A percentile compares a stretch with the other conserved stretches of the same genome.
phyloP scores from a whole-genome alignment of 2,329 filamentous ascomycete genomes.

The Pseudogymnoascus sp. region DNA sequence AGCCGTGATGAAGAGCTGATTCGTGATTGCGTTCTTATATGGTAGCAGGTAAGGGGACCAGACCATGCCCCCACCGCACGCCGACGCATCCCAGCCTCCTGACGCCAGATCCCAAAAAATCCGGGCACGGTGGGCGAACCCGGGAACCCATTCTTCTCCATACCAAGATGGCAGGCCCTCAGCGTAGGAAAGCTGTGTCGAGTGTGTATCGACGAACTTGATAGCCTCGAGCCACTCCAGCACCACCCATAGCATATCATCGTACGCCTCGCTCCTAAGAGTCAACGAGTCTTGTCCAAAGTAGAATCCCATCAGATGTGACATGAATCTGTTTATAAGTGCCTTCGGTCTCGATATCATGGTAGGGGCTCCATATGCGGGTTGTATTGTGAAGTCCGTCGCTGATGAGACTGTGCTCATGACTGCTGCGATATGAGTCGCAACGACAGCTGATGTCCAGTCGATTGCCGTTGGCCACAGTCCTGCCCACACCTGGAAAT shows the following conservation, averaged over 20 bases:
- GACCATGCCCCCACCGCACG: slow-evolving; percentile 82
- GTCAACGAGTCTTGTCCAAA: slow-evolving; percentile 79
- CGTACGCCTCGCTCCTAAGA: slow-evolving; percentile 72
- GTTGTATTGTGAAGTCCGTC: slow-evolving; percentile 33
- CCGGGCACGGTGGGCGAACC: slow-evolving; percentile 75
- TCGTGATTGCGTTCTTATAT: slow-evolving; percentile 96
- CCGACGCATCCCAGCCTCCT: slow-evolving; percentile 69
- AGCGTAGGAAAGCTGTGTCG: slow-evolving; percentile 47
- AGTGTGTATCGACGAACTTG: slow-evolving; percentile 65
- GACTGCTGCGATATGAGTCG: slow-evolving; percentile 68
- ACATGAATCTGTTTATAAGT: slow-evolving; percentile 74
- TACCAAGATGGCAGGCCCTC: slow-evolving; percentile 52
- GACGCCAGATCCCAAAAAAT: slow-evolving; percentile 78
- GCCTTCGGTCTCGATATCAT: slow-evolving; percentile 54
- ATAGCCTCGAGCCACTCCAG: slow-evolving; percentile 81
- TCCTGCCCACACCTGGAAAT: slow-evolving; percentile 69
- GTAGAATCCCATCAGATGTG: slow-evolving; percentile 68
- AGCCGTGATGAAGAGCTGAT: slow-evolving; percentile 78
- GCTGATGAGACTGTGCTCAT: slow-evolving; percentile 62
- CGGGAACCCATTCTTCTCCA: slow-evolving; percentile 63
- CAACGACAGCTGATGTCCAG: slow-evolving; percentile 84
- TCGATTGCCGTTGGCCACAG: slow-evolving; percentile 83
- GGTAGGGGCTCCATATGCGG: slow-evolving; percentile 10
- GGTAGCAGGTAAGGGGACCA: slow-evolving; percentile 76
- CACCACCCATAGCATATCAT: slow-evolving; percentile 95